phyloP scores from a whole-genome alignment of 305 asterid genomes.

The Fraxinus dipetala region DNA sequence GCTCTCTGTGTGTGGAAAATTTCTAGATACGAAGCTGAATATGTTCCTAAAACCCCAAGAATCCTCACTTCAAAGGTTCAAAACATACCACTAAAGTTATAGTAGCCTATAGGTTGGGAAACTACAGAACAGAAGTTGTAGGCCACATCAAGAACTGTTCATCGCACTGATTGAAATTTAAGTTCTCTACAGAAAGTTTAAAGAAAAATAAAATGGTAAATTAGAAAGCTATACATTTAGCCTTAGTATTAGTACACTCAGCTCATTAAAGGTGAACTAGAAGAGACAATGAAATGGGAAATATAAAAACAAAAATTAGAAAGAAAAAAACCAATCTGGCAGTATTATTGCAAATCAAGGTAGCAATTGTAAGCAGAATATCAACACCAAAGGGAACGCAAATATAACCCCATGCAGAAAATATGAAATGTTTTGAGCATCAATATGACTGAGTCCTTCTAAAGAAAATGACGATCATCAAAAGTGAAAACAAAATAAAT shows the following conservation, averaged over 20 bases:
- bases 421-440: neutral
- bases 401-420: neutral
- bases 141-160: neutral
- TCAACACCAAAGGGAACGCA: neutral
- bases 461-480: neutral
- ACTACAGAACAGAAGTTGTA: neutral
- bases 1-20: neutral
- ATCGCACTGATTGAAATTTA: neutral
- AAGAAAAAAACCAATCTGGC: neutral
- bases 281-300: no score
- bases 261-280: neutral
- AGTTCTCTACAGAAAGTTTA: neutral
- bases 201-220: neutral
- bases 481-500: slow-evolving; percentile 9
- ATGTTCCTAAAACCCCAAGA: neutral
- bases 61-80: neutral
- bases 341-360: neutral
- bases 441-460: neutral
- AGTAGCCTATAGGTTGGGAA: neutral
- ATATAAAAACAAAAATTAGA: no score
- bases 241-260: neutral
- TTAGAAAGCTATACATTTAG: neutral
- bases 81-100: neutral
- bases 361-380: neutral
- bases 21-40: neutral